These are phyloP conservation scores for Metschnikowia picachoensis DNA, from an alignment of 805 yeast genomes.

Conservation along the genomic window DNA sequence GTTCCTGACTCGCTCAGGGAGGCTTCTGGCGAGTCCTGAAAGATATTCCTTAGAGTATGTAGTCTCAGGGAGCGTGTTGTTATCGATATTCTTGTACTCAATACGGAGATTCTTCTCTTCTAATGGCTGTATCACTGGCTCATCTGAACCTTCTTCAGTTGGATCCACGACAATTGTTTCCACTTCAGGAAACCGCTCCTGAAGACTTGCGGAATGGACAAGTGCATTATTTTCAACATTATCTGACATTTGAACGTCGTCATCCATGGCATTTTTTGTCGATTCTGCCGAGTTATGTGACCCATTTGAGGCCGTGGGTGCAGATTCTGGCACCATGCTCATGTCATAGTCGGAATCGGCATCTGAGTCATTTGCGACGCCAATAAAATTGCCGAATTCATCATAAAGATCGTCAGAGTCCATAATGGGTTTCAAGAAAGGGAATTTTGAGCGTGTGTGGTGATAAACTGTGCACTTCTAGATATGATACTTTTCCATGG, in stretches of 20 bases:
- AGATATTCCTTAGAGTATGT: slow-evolving; percentile 62
- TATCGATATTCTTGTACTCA: slow-evolving; percentile 24
- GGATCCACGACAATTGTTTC: slow-evolving; percentile 18
- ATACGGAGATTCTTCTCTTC: slow-evolving; percentile 40
- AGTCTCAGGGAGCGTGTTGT: slow-evolving; percentile 50
- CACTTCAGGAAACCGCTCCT: slow-evolving; percentile 4
- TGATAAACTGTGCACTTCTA: not conserved
- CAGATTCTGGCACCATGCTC: not conserved
- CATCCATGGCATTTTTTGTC: not conserved
- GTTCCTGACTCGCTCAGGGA: slow-evolving; percentile 68
- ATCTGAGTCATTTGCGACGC: slow-evolving; percentile 47
- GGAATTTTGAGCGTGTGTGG: not conserved
- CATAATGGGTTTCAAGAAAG: slow-evolving; percentile 25
- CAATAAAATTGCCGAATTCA: slow-evolving; percentile 73
- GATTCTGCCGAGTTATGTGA: not conserved
- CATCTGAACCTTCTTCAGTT: slow-evolving; percentile 24
- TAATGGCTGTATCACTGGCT: slow-evolving; percentile 63
- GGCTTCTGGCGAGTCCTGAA: slow-evolving; percentile 36
- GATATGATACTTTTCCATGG: too few relatives aligned
- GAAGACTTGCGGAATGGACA: not conserved
- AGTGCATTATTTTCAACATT: not conserved
- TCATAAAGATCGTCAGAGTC: slow-evolving; percentile 68
- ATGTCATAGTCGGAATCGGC: slow-evolving; percentile 18
- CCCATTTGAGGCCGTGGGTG: not conserved
- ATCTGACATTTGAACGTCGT: not conserved